phyloP scores from a whole-genome alignment of 352 stramenopile species.

The Globisporangium uncinulatum region DNA sequence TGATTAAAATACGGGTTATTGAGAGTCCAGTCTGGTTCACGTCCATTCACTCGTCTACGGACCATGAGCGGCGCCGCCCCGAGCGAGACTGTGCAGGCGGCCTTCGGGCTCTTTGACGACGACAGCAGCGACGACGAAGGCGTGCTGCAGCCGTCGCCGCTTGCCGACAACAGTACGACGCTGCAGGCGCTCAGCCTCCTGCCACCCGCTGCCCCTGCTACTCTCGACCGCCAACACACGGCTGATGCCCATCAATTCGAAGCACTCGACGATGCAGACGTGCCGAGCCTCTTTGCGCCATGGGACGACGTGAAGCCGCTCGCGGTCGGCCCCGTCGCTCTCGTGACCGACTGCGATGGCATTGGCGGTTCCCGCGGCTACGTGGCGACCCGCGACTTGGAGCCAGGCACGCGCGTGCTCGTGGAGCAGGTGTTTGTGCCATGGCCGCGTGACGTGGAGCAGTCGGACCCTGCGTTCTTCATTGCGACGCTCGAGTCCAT shows the following conservation, averaged over 20 bases:
- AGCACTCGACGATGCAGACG: conserved; percentile 6
- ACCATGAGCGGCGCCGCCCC: conserved; percentile 12
- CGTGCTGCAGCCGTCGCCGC: conserved; percentile 18
- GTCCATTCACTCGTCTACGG: too few species aligned
- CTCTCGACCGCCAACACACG: conserved; percentile 4
- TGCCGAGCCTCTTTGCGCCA: conserved; percentile 39
- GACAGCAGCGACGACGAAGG: conserved; percentile 61
- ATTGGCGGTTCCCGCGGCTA: conserved; percentile 87
- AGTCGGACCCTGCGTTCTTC: conserved; percentile 73
- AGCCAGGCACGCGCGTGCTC: conserved; percentile 86
- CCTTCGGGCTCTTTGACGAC: conserved; percentile 81
- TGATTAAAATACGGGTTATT: too few species aligned
- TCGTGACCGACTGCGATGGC: conserved; percentile 42
- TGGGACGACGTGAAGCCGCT: conserved; percentile 81
- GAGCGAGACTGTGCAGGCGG: conserved; percentile 57
- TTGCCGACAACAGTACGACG: conserved; percentile 5
- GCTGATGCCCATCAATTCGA: not conserved
- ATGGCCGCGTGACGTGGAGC: conserved; percentile 87
- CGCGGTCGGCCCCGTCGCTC: conserved; percentile 74
- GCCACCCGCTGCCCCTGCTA: conserved; percentile 3
- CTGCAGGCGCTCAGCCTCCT: conserved; percentile 18
- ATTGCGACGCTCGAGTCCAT: conserved; percentile 87
- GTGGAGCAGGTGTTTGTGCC: conserved; percentile 87
- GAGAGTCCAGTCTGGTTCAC: too few species aligned
- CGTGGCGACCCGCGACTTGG: conserved; percentile 69